These are phyloP conservation scores for Plasmodium malariae DNA, from an alignment of 169 alveolate genomes.

Conservation along the genomic window DNA sequence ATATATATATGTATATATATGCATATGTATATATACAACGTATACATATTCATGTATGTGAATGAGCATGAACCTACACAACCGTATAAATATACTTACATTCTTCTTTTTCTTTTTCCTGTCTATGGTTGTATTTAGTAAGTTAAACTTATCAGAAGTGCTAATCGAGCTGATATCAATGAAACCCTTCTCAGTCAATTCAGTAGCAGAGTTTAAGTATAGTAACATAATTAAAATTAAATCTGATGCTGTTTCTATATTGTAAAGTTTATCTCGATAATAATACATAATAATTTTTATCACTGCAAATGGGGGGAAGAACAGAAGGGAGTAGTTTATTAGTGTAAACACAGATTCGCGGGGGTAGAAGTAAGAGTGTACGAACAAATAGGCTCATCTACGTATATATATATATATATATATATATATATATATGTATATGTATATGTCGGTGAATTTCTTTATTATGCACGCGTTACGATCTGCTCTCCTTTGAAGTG, in stretches of 20 bases:
- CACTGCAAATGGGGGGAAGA: slow-evolving; percentile 3
- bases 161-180: slow-evolving; percentile 13
- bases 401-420: neutral
- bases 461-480: slow-evolving; percentile 21
- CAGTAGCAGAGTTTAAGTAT: slow-evolving; percentile 32
- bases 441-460: neutral
- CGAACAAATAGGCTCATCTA: too few relatives aligned
- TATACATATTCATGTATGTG: too few relatives aligned
- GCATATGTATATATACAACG: too few relatives aligned
- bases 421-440: neutral
- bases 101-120: neutral
- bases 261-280: slow-evolving; percentile 25
- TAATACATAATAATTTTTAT: slow-evolving; percentile 22
- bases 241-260: slow-evolving; percentile 48
- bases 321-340: neutral
- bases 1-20: too few relatives aligned
- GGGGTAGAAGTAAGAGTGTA: neutral
- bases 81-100: neutral
- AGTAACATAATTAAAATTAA: slow-evolving; percentile 42
- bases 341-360: neutral
- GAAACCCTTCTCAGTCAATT: slow-evolving; percentile 19
- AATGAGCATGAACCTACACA: too few relatives aligned
- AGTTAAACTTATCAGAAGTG: slow-evolving; percentile 16
- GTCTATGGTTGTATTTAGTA: slow-evolving; percentile 21
- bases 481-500: slow-evolving; percentile 48